Base-by-base conservation (phyloP, 75 land plant genomes). In the Pinus albicaulis region DNA sequence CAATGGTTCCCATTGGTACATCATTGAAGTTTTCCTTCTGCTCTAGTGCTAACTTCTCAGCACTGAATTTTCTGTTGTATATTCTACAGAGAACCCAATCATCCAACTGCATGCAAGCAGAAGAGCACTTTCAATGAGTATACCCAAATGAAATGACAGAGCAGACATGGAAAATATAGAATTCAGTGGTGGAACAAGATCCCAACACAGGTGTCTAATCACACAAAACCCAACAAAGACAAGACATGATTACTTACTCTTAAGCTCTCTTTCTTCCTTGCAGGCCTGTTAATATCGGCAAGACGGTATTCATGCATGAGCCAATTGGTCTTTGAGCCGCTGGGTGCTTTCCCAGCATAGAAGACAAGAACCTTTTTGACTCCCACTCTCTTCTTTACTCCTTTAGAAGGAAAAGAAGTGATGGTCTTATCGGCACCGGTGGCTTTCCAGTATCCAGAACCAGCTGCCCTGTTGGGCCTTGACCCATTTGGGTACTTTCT, bases 241-340 rank as follows among this genome's bases (percentile, higher is more conserved):
- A 7, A 55, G 20, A 55, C 15, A 26, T 3, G 1, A 23, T 22
- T 53, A 72, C 5, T 53, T 53, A 72, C 74, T 28, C 74, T 52
- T 52, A 72, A 55, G 57, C 74, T 23, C 34, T 44, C 74, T 55
- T 72, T 72, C 74, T 72, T 72, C 34, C 74, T 52, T 53, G 74
- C 74, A 55, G 56, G 56, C 25, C 57, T 72, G 57, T 14, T 24
- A 25, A 55, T 1, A 48, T 72, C 74, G 48, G 74, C 57, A 24
- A 77, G 26, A 22, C 78, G 73, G 71, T 77, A 77, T 71, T 77
- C 78, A 20, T 77, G 73, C 78, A 77, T 70, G 23, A 77, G 76
- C 78, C 78, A 77, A 23, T 71, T 71, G 26, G 78, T 77, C 53
- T 71, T 77, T 24, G 23, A 36, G 79, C 78, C 78, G 20, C 44